Base-by-base conservation (phyloP, 495 filamentous ascomycete species). In the Podospora pseudoanserina region DNA sequence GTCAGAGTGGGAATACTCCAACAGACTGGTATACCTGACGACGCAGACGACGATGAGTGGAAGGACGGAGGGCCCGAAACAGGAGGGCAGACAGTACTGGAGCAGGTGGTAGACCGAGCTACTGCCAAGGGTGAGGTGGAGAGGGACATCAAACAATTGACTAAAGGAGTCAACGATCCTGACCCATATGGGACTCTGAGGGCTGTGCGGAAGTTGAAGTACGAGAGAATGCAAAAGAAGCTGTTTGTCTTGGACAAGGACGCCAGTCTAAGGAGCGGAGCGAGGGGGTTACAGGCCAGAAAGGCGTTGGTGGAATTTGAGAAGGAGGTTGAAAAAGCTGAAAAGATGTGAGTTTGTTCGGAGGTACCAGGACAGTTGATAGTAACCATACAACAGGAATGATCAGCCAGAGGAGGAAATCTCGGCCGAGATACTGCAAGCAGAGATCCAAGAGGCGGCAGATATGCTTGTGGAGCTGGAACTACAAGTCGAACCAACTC, bases 211-310 rank as follows among this genome's bases (percentile, higher is more conserved):
- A 81, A 83, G 68, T 72, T 93, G 18, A 79, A 81, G 6, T 83
- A 89, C 74, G 80, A 87, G 69, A 79, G 88, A 26, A 80, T 88
- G 55, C 80, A 85, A 66, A 85, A 84, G 69, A 82, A 87, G 20
- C 75, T 92, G 3, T 89, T 89, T 63, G 81, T 90, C 39, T 84
- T 87, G 5, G 86, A 90, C 68, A 91, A 91, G 71, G 89, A 90
- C 71, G 90, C 91, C n/a, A 80, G 82, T 44, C 72, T 91, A 28
- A 82, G 90, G 64, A 93, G 90, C 70, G 92, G 92, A 20, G 85
- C 89, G 0, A 80, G 91, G 68, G 92, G 92, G 0, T 71, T 89
- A 58, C 86, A 90, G 65, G 91, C 91, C 0, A 81, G 91, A 30
- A 94, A 93, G 73, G 85, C 86, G 3, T 71, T 94, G 55, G 85